Evolutionary conservation across 2,329 filamentous ascomycete genomes (phyloP).

Genomic region (Colletotrichum abscissum): DNA sequence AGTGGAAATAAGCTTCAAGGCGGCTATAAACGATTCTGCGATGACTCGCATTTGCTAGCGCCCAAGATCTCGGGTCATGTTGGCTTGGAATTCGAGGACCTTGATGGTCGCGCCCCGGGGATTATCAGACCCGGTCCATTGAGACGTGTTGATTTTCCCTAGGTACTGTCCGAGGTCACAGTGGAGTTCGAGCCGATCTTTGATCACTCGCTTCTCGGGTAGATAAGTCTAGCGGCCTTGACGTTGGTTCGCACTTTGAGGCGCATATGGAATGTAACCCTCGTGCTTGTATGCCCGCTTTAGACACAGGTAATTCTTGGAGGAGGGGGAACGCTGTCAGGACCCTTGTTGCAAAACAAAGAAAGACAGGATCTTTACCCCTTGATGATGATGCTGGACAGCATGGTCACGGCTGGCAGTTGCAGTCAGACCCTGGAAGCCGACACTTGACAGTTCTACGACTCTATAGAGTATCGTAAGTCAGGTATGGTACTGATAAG

Average conservation of each 20-base stretch:
- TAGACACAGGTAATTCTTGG: no score
- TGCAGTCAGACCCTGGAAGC: neutral
- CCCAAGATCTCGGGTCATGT: neutral
- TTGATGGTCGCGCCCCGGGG: constrained; percentile 4
- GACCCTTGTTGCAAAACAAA: neutral
- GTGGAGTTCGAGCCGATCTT: neutral
- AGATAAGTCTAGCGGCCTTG: neutral
- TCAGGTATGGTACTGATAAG: neutral
- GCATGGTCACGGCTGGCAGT: neutral
- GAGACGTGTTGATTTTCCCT: neutral
- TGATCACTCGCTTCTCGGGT: neutral
- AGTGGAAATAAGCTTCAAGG: constrained; percentile 9
- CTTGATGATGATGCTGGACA: neutral
- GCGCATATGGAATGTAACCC: neutral
- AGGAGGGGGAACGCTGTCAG: neutral
- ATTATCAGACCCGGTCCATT: neutral
- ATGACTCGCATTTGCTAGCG: constrained; percentile 2
- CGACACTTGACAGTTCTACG: no score
- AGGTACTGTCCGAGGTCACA: neutral
- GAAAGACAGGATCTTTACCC: neutral
- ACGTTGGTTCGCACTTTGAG: neutral
- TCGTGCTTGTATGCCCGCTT: neutral
- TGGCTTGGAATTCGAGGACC: neutral
- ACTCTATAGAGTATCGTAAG: no score
- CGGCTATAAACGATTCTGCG: neutral